phyloP scores from a whole-genome alignment of 2,329 filamentous ascomycete species.

The Fusarium sp. region DNA sequence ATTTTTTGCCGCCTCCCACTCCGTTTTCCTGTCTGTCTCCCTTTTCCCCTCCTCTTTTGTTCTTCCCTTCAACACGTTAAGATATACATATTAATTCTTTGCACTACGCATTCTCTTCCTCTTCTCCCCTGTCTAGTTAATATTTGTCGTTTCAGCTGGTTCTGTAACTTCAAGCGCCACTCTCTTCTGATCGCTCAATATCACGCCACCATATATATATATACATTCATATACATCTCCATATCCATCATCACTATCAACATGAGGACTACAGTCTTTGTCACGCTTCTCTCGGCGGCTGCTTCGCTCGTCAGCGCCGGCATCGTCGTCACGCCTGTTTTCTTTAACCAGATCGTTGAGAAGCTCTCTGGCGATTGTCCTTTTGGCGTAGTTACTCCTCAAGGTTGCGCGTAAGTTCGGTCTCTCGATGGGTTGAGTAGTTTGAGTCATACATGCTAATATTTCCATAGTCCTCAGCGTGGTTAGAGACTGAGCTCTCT shows the following conservation, averaged over 20 bases:
- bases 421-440: background rate
- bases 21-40: background rate
- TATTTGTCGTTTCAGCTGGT: constrained; percentile 29
- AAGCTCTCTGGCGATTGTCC: constrained; percentile 60
- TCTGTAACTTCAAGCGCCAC: constrained; percentile 21
- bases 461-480: constrained; percentile 24
- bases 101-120: background rate
- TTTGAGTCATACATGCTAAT: background rate
- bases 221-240: background rate
- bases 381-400: constrained; percentile 63
- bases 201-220: constrained; percentile 5
- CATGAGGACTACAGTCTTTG: constrained; percentile 43
- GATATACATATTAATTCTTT: constrained; percentile 20
- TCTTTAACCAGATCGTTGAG: constrained; percentile 59
- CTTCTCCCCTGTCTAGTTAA: background rate
- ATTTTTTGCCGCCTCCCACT: constrained; percentile 19
- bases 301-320: constrained; percentile 59
- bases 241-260: background rate
- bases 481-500: background rate
- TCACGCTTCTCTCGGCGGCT: constrained; percentile 53
- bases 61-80: background rate
- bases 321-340: constrained; percentile 64
- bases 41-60: background rate
- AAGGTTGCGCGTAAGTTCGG: constrained; percentile 64
- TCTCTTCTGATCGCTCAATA: background rate